phyloP scores from a whole-genome alignment of 768 basidiomycete genomes.

The Suillus subluteus region DNA sequence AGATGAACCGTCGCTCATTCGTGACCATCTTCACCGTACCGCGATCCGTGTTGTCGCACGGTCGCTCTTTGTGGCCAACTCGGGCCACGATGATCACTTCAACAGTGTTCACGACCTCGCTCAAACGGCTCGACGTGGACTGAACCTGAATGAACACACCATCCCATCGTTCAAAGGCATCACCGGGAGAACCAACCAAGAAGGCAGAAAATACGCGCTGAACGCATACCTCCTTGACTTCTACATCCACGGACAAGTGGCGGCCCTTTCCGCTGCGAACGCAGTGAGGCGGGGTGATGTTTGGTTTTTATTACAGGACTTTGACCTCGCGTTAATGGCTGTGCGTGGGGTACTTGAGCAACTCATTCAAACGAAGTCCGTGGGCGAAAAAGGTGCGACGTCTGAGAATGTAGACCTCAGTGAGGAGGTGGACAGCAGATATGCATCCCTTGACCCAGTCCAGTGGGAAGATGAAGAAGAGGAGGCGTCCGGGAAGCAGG shows the following conservation, averaged over 20 bases:
- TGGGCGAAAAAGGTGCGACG: constrained; percentile 16
- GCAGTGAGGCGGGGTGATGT: constrained; percentile 62
- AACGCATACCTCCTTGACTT: constrained; percentile 76
- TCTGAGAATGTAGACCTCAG: constrained; percentile 22
- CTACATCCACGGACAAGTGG: constrained; percentile 63
- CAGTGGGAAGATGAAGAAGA: constrained; percentile 27
- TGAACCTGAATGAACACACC: constrained; percentile 60
- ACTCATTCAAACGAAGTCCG: constrained; percentile 38
- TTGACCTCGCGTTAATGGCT: constrained; percentile 51
- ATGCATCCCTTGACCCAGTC: constrained; percentile 32
- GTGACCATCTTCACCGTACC: constrained; percentile 39
- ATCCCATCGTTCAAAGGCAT: constrained; percentile 56
- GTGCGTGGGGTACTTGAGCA: constrained; percentile 55
- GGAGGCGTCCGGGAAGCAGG: constrained; percentile 6
- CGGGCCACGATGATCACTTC: constrained; percentile 65
- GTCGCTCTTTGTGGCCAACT: constrained; percentile 68
- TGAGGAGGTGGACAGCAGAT: constrained; percentile 39
- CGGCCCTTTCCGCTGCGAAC: constrained; percentile 52
- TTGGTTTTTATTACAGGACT: constrained; percentile 69
- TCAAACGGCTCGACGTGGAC: constrained; percentile 51
- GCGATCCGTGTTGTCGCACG: constrained; percentile 47
- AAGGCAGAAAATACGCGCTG: constrained; percentile 38
- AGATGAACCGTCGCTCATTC: constrained; percentile 14
- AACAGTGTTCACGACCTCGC: constrained; percentile 53
- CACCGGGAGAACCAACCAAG: constrained; percentile 24